phyloP scores from a whole-genome alignment of 495 filamentous ascomycete species.

The Penicillium flavigenum region DNA sequence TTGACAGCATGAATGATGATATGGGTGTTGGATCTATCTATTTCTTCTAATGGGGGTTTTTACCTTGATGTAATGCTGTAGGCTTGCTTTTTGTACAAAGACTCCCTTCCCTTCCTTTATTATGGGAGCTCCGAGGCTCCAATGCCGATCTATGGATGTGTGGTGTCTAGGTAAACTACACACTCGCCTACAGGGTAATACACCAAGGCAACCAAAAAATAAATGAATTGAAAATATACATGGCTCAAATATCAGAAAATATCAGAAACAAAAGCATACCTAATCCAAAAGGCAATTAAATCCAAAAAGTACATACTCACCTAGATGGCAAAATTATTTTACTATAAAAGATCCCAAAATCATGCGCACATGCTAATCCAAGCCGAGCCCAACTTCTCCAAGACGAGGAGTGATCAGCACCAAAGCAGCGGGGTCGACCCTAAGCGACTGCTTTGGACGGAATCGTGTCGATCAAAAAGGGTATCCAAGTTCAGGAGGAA shows the following conservation, averaged over 20 bases:
- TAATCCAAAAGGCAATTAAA: background rate
- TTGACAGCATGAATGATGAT: slow-evolving; percentile 11
- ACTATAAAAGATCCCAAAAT: background rate
- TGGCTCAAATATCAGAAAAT: background rate
- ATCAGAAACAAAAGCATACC: background rate
- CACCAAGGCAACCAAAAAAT: background rate
- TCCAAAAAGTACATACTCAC: background rate
- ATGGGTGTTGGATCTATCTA: background rate
- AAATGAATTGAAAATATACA: background rate
- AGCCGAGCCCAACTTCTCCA: background rate
- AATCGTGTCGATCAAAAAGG: slow-evolving; percentile 5
- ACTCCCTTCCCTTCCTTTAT: background rate
- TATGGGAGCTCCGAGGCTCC: background rate
- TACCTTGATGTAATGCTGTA: background rate
- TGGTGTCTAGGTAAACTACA: background rate
- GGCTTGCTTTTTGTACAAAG: background rate
- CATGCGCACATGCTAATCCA: background rate
- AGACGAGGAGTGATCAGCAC: slow-evolving; percentile 4
- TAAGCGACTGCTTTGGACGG: background rate
- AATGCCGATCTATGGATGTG: background rate
- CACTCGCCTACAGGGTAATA: background rate
- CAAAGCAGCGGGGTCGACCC: background rate
- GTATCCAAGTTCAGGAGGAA: background rate
- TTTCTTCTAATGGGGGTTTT: background rate
- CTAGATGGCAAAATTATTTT: background rate